A percentile compares a stretch with the other conserved stretches of the same genome.
phyloP scores from a whole-genome alignment of 2,329 filamentous ascomycete genomes.

The Fusarium redolens region DNA sequence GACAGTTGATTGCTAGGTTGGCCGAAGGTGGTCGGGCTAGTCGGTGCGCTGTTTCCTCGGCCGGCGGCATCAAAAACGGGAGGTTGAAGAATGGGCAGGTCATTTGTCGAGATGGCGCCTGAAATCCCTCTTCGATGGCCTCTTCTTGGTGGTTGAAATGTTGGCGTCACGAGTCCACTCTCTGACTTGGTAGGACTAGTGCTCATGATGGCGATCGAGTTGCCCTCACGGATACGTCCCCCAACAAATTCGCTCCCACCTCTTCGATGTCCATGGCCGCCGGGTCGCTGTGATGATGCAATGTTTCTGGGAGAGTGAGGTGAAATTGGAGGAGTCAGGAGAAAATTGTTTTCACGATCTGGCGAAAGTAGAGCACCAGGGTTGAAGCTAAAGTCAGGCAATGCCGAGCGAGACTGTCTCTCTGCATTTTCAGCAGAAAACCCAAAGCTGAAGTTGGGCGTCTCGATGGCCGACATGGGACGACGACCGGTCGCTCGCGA shows the following conservation, averaged over 20 bases:
- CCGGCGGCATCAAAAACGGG: constrained; percentile 60
- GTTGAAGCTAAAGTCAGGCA: constrained; percentile 69
- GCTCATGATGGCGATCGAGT: constrained; percentile 71
- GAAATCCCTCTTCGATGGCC: constrained; percentile 79
- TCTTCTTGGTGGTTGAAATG: constrained; percentile 67
- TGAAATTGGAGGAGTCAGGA: constrained; percentile 67
- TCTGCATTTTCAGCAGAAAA: constrained; percentile 47
- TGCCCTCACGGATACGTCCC: constrained; percentile 71
- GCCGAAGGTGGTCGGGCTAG: constrained; percentile 66
- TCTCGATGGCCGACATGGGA: constrained; percentile 65
- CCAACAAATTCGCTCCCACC: constrained; percentile 90
- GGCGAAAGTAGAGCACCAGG: constrained; percentile 61
- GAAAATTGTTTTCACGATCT: constrained; percentile 49
- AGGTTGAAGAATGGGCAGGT: constrained; percentile 77
- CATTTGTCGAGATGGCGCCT: constrained; percentile 83
- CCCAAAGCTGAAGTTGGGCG: constrained; percentile 49
- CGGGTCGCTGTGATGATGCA: constrained; percentile 68
- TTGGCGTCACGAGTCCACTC: constrained; percentile 67
- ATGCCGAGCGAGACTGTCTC: constrained; percentile 48
- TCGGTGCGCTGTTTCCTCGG: constrained; percentile 71
- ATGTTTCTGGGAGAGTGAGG: constrained; percentile 61
- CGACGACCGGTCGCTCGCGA: constrained; percentile 63
- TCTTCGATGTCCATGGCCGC: constrained; percentile 80
- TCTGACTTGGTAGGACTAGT: constrained; percentile 76
- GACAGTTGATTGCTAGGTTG: constrained; percentile 37